Evolutionary conservation across 1,284 basidiomycete genomes (phyloP), one percentile per base, ranked within the genome.

Genomic region (Prillingera fragicola): DNA sequence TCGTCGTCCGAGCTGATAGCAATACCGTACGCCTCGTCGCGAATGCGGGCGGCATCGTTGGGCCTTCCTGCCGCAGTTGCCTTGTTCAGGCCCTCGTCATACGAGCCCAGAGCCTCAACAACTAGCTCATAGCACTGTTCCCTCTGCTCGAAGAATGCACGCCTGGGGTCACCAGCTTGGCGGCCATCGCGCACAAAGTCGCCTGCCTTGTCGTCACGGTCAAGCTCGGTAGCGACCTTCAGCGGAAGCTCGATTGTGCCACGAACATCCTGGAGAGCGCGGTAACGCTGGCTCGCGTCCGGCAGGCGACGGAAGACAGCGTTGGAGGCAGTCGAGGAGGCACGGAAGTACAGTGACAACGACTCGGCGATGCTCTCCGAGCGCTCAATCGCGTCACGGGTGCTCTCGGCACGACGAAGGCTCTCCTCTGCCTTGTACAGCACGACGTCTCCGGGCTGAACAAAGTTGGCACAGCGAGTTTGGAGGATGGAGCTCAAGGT

Each of bases 351-450:
- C 37, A 97, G 71, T 38, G 83, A 78, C 39, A 94, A 72, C 1
- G 89, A 89, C 69, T 95, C 89, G 31, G 78, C 78, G 28, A 95
- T 75, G 74, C 78, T 82, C 44, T 82, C 82, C 45, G 82, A 79
- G 43, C 82, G 79, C 66, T 94, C 89, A 3, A 73, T 67, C 4
- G 77, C 75, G 60, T 83, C 85, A 38, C 79, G 76, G 13, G 85
- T 82, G 65, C 92, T 88, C 36, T 85, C 83, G 19, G 95, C 91
- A 58, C 87, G 85, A 7, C 90, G 84, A 33, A 96, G 79, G 56
- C 85, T 88, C 71, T 99, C 95, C 63, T 89, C 85, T 1, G 94
- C 94, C 77, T 98, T 98, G 77, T 98, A 97, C 38, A 96, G 74
- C 75, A 96, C 86, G 33, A 98, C 95, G 72, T 99, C 95, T 62